phyloP scores from a whole-genome alignment of 176 grass and related monocot species.

The Aegilops umbellulata region DNA sequence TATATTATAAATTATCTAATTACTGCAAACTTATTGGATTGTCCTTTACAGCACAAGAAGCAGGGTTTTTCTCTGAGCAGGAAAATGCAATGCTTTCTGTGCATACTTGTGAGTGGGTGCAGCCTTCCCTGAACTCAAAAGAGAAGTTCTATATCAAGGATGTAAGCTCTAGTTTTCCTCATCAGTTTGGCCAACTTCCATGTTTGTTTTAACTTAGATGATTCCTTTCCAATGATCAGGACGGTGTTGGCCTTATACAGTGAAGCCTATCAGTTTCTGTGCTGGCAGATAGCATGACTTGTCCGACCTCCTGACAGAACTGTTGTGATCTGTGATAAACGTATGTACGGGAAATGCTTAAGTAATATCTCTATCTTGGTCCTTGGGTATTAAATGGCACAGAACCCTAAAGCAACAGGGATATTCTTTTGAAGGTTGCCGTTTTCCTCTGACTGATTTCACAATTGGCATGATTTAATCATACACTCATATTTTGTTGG shows the following conservation, averaged over 20 bases:
- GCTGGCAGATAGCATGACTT: slow-evolving; percentile 13
- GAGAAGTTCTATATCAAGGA: slow-evolving; percentile 71
- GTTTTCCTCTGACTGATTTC: not conserved
- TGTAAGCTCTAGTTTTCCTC: slow-evolving; percentile 39
- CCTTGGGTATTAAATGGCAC: not conserved
- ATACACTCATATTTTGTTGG: not conserved
- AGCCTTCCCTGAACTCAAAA: slow-evolving; percentile 62
- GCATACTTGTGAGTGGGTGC: slow-evolving; percentile 71
- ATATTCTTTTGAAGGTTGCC: not conserved
- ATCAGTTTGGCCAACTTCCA: slow-evolving; percentile 2
- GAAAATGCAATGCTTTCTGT: slow-evolving; percentile 23
- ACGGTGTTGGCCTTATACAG: slow-evolving; percentile 44
- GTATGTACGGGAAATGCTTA: not conserved
- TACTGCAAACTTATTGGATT: not conserved
- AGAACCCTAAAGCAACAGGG: not conserved
- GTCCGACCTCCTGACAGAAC: slow-evolving; percentile 19
- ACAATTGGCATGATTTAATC: not conserved
- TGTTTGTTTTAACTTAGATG: slow-evolving; percentile 26
- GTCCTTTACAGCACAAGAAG: slow-evolving; percentile 41
- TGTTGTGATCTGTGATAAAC: slow-evolving; percentile 12
- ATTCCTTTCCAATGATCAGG: slow-evolving; percentile 38
- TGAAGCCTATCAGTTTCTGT: slow-evolving; percentile 19
- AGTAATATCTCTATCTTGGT: slow-evolving; percentile 9
- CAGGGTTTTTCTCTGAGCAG: slow-evolving; percentile 22
- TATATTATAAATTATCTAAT: not conserved